Percentiles rank a stretch among this genome's conserved stretches.
phyloP scores from a whole-genome alignment of 2,329 filamentous ascomycete species.

The Phyllosticta citriasiana region DNA sequence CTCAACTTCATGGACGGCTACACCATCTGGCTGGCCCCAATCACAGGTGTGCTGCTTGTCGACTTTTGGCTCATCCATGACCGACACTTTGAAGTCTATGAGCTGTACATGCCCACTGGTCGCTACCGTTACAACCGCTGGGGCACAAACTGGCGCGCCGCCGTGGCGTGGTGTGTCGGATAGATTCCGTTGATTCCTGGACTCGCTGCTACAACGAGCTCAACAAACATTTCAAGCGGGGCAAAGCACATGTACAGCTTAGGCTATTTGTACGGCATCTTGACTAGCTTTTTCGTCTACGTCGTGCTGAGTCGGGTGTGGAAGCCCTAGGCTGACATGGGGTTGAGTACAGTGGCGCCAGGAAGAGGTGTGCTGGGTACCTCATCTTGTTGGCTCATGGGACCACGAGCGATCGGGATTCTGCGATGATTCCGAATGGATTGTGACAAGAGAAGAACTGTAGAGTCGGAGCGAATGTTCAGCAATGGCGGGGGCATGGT shows the following conservation, averaged over 20 bases:
- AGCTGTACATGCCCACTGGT: conserved; percentile 17
- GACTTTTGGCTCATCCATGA: conserved; percentile 17
- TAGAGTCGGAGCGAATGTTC: too few species aligned
- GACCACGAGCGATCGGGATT: too few species aligned
- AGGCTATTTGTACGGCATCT: conserved; percentile 15
- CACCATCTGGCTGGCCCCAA: conserved; percentile 12
- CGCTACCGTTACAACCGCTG: conserved; percentile 17
- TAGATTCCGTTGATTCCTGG: conserved; percentile 16
- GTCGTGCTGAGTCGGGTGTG: neutral
- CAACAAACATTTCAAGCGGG: conserved; percentile 6
- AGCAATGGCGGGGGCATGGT: too few species aligned
- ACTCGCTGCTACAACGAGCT: conserved; percentile 13
- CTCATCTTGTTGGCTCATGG: too few species aligned
- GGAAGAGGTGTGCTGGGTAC: too few species aligned
- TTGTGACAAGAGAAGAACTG: too few species aligned
- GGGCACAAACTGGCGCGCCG: conserved; percentile 17
- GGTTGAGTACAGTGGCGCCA: too few species aligned
- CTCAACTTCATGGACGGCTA: conserved; percentile 12
- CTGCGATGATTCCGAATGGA: too few species aligned
- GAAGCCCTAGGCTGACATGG: neutral
- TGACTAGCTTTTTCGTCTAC: conserved; percentile 10
- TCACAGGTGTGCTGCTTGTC: conserved; percentile 12
- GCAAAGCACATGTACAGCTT: conserved; percentile 15
- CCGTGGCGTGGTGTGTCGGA: conserved; percentile 15
- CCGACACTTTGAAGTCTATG: conserved; percentile 14